Evolutionary conservation across 495 filamentous ascomycete species (phyloP).

Genomic region (Xeromyces bisporus): DNA sequence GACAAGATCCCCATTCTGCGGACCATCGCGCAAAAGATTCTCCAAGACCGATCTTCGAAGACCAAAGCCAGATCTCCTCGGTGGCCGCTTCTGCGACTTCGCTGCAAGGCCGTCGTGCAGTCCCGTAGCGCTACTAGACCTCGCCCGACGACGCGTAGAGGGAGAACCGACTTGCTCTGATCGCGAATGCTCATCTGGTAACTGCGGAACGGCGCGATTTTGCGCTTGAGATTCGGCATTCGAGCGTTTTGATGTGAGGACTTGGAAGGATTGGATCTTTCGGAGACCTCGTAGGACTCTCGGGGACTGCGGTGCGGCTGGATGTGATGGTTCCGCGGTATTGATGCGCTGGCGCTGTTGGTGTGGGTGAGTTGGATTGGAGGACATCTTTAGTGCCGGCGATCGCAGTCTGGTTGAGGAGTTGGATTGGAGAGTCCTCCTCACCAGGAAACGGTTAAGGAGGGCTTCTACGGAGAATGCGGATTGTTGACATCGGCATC

Average conservation of each 20-base stretch:
- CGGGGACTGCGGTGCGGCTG: conserved; percentile 26
- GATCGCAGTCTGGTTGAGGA: background rate
- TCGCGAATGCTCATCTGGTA: background rate
- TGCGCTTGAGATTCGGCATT: conserved; percentile 31
- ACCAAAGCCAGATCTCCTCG: conserved; percentile 36
- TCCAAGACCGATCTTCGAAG: conserved; percentile 47
- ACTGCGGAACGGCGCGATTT: conserved; percentile 10
- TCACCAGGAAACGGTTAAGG: background rate
- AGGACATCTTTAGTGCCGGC: conserved; percentile 5
- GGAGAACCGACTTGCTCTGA: conserved; percentile 22
- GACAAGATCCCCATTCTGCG: conserved; percentile 46
- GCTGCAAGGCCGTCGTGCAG: conserved; percentile 21
- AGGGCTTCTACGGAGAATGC: too few species aligned
- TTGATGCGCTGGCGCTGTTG: conserved; percentile 3
- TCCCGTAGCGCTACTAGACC: conserved; percentile 60
- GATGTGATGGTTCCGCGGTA: conserved; percentile 20
- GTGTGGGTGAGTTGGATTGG: conserved; percentile 10
- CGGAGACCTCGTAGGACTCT: conserved; percentile 32
- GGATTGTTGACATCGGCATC: too few species aligned
- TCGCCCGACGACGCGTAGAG: conserved; percentile 42
- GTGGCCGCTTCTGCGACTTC: conserved; percentile 29
- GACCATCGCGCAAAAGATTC: conserved; percentile 50
- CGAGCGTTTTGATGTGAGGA: conserved; percentile 24
- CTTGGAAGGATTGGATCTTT: conserved; percentile 36
- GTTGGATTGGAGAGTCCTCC: background rate